phyloP scores from a whole-genome alignment of 805 yeast genomes.

The Myxozyma neotropica region DNA sequence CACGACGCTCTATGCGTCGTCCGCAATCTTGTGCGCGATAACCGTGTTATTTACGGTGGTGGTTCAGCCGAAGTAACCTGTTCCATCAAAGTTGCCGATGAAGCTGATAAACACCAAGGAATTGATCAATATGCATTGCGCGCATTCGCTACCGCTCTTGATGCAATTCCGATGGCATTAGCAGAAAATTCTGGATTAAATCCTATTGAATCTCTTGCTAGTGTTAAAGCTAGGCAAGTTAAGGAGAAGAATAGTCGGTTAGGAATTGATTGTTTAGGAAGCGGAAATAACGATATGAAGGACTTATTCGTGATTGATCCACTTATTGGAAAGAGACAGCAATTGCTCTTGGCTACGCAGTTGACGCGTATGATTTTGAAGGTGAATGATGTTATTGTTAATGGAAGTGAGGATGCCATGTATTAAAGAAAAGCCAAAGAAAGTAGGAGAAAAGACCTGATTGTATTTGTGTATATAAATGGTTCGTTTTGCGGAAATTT shows the following conservation, averaged over 20 bases:
- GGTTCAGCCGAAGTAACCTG: slow-evolving; percentile 97
- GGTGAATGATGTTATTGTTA: slow-evolving; percentile 93
- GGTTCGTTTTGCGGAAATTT: too few relatives aligned
- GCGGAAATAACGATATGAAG: slow-evolving; percentile 88
- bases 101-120: slow-evolving; percentile 90
- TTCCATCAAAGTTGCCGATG: slow-evolving; percentile 86
- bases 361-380: slow-evolving; percentile 96
- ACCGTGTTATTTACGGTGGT: slow-evolving; percentile 97
- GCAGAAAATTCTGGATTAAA: slow-evolving; percentile 97
- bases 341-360: slow-evolving; percentile 92
- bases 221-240: slow-evolving; percentile 81
- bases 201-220: slow-evolving; percentile 86
- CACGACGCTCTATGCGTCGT: slow-evolving; percentile 98
- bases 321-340: slow-evolving; percentile 95
- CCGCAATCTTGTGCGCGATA: slow-evolving; percentile 88
- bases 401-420: slow-evolving; percentile 68
- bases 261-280: slow-evolving; percentile 94
- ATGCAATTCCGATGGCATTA: slow-evolving; percentile 86
- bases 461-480: neutral
- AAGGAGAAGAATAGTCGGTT: slow-evolving; percentile 67
- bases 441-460: neutral
- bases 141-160: slow-evolving; percentile 89
- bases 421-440: slow-evolving; percentile 4
- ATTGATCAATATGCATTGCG: slow-evolving; percentile 98
- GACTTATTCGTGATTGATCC: slow-evolving; percentile 95